These are phyloP conservation scores for Solanum verrucosum DNA, from an alignment of 257 asterid genomes.

Conservation along the genomic window DNA sequence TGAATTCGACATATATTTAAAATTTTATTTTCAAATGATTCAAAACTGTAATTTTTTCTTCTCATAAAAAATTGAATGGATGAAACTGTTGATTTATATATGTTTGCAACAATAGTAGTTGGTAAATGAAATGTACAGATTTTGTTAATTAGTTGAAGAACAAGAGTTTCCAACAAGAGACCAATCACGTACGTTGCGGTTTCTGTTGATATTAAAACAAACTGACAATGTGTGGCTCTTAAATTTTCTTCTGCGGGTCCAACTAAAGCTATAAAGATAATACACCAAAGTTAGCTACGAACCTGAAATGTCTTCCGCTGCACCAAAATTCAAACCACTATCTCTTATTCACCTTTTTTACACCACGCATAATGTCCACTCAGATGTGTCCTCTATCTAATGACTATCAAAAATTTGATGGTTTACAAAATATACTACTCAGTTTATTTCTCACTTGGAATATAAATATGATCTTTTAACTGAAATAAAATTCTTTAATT, in stretches of 20 bases:
- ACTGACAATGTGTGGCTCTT: constrained; percentile 22
- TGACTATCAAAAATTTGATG: neutral
- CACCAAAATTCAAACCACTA: constrained; percentile 5
- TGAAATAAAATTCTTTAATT: neutral
- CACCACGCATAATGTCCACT: neutral
- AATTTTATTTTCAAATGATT: neutral
- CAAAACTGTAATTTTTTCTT: neutral
- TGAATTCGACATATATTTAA: neutral
- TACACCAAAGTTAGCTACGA: neutral
- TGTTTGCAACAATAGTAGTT: neutral
- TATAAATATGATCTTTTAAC: neutral
- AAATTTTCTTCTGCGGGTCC: constrained; percentile 18
- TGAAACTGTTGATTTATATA: neutral
- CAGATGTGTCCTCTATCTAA: neutral
- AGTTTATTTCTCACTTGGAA: neutral
- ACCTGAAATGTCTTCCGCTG: neutral
- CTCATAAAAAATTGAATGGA: neutral
- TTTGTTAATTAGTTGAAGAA: neutral
- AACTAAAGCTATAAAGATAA: constrained; percentile 13
- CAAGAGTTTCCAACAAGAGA: neutral
- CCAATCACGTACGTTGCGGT: constrained; percentile 1
- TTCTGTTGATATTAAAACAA: neutral
- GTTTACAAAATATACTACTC: too few relatives aligned
- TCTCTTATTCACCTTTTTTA: neutral
- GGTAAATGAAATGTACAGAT: neutral